phyloP scores from a whole-genome alignment of 2,329 filamentous ascomycete genomes.

The Trichoderma sp. region DNA sequence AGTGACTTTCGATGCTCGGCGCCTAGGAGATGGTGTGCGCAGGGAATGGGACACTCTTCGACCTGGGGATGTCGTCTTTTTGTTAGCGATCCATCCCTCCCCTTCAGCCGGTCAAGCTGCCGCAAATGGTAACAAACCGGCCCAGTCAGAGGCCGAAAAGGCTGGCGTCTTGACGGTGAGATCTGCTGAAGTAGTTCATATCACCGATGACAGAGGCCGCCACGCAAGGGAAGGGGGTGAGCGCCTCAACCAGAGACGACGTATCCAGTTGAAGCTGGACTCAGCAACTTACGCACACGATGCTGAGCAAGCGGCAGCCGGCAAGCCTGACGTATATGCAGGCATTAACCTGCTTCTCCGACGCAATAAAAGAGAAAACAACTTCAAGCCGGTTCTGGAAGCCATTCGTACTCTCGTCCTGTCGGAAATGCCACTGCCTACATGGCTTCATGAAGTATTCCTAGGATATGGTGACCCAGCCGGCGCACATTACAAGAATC shows the following conservation, averaged over 20 bases:
- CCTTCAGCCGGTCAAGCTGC: conserved; percentile 46
- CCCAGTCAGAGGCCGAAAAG: conserved; percentile 51
- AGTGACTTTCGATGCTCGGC: conserved; percentile 77
- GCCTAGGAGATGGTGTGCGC: conserved; percentile 70
- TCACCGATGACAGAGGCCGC: conserved; percentile 81
- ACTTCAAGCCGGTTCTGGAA: conserved; percentile 90
- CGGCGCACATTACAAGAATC: conserved; percentile 78
- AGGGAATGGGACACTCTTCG: conserved; percentile 88
- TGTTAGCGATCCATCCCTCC: conserved; percentile 71
- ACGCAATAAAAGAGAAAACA: conserved; percentile 85
- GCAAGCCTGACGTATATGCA: conserved; percentile 77
- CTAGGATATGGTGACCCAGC: conserved; percentile 94
- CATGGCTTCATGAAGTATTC: conserved; percentile 95
- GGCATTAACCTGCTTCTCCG: conserved; percentile 82
- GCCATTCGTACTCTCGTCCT: conserved; percentile 84
- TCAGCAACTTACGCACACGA: conserved; percentile 74
- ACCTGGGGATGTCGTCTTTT: conserved; percentile 84
- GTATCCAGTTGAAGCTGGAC: conserved; percentile 79
- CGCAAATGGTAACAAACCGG: conserved; percentile 47
- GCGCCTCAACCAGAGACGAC: conserved; percentile 65
- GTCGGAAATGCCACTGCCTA: conserved; percentile 79
- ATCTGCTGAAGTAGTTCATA: conserved; percentile 79
- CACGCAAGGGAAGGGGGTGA: conserved; percentile 60
- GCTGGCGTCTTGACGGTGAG: conserved; percentile 70
- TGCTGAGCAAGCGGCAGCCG: conserved; percentile 60